Base-by-base conservation (phyloP, 202 grass and related monocot genomes). In the Zoysia matrella region DNA sequence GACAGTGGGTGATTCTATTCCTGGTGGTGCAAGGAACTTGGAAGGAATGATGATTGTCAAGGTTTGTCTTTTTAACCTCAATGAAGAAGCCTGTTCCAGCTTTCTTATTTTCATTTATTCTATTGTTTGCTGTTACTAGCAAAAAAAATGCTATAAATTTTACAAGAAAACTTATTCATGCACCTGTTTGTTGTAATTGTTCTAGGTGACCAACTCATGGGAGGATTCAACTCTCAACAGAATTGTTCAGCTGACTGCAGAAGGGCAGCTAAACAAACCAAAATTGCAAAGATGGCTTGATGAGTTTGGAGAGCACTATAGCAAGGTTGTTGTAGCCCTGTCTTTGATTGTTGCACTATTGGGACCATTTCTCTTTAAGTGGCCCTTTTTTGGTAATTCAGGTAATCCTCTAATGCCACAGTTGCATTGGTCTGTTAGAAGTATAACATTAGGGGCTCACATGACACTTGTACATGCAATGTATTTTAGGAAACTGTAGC, bases 41-140 rank as follows among this genome's bases (percentile, higher is more conserved):
- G 95, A 98, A 90, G 95, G 95, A 80, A 98, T 98, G 95, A 89
- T 98, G 95, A 88, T 98, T 80, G 90, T 98, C 48, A 98, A 94
- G 92, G 94, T 97, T 60, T 76, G 80, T 48, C 46, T 12, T 76
- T 87, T 57, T 47, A 8, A 43, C 50, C 57, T 87, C 60, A 45
- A 39, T 42, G 47, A 71, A 71, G 57, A 76, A 16, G 8, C 15
- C 7, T 6, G 43, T 75, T 49, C 11, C 39, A 77, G 53, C 71
- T 62, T 73, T 57, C 55, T 47, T 69, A 53, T 40, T 79, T 63
- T 11, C 46, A 61, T 75, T 71, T 50, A 3, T 56, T 80, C 64
- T 65, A 67, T 63, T 10, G 8, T 51, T 79, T 13, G 10, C 72
- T 65, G 22, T 74, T 70, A 62, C 57, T 62, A 68, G 39, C 44